Conservation (phyloP, 2,329 filamentous ascomycete species). For the Aspergillus neotritici region DNA sequence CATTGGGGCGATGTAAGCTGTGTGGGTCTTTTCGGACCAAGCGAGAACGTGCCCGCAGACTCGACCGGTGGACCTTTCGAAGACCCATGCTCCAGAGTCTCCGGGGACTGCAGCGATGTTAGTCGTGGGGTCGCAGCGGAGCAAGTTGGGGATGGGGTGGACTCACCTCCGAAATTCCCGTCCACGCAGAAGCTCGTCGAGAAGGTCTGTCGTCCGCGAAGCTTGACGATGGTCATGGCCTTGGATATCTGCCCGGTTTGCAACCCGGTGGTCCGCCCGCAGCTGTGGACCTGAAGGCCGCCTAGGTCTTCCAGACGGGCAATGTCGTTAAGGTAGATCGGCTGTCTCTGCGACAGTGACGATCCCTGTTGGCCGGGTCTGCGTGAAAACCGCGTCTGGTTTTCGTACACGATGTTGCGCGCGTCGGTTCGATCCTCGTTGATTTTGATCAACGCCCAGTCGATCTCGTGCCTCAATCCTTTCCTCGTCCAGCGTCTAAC, state of each 20-base stretch:
- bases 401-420: constrained; percentile 59
- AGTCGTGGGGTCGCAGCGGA: constrained; percentile 9
- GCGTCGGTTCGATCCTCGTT: constrained; percentile 63
- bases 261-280: constrained; percentile 78
- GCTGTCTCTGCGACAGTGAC: constrained; percentile 27
- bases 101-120: constrained; percentile 59
- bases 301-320: constrained; percentile 55
- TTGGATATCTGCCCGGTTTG: constrained; percentile 72
- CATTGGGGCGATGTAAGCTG: constrained; percentile 94
- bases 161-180: constrained; percentile 53
- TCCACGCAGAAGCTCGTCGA: constrained; percentile 64
- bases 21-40: constrained; percentile 71
- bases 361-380: constrained; percentile 45
- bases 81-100: constrained; percentile 89
- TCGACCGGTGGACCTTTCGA: constrained; percentile 70
- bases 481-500: constrained; percentile 69
- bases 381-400: constrained; percentile 35
- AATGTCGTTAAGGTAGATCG: constrained; percentile 53
- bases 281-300: constrained; percentile 75
- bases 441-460: constrained; percentile 89
- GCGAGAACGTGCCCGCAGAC: constrained; percentile 88
- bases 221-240: constrained; percentile 76
- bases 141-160: constrained; percentile 1
- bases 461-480: constrained; percentile 79
- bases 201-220: constrained; percentile 76